Evolutionary conservation across 1,284 basidiomycete species (phyloP), one percentile per base, ranked within the genome.

Genomic region (Trichosporon faecale): DNA sequence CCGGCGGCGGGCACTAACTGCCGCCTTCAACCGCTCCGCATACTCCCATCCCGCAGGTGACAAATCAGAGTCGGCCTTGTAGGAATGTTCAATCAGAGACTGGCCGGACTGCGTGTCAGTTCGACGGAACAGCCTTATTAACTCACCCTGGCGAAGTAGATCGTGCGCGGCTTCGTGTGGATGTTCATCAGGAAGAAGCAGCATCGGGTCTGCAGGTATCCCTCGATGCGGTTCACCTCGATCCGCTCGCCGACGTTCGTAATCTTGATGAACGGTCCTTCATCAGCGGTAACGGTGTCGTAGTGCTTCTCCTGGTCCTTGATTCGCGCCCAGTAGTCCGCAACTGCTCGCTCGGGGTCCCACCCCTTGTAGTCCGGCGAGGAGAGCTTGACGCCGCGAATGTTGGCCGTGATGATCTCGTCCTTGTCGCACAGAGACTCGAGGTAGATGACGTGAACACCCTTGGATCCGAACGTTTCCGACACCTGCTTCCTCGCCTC

Each of bases 11-110:
- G 93, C 89, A 0, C 91, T 85, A 9, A 95, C 91, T 73, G 94
- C 94, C 16, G 94, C 91, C 77, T 91, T 94, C 70, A 96, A 85
- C 49, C 86, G 88, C 77, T 94, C 91, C 0, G 95, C 91, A 76
- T 99, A 99, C 72, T 97, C 94, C 92, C 93, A 94, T 5, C 96
- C 96, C 0, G 91, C 91, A 1, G 93, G 91, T 0, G 94, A 97
- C 8, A 99, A 88, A 79, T 98, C 97, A 0, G 96, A 95, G 80
- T 99, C 96, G 33, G 96, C 95, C 84, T 97, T 98, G 87, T 96
- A 99, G 3, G 95, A 97, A 81, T 99, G 97, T 80, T 99, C 97
- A 74, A 98, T 95, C 69, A 98, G 87, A 6, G 93, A 97, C 86
- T 94, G 94, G 12, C 94, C 94, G 5, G 94, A 95, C 92, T 85